Percentiles rank a stretch among this genome's conserved stretches.
phyloP scores from a whole-genome alignment of 371 early-diverging fungal species.

The Rhizopus sp. region DNA sequence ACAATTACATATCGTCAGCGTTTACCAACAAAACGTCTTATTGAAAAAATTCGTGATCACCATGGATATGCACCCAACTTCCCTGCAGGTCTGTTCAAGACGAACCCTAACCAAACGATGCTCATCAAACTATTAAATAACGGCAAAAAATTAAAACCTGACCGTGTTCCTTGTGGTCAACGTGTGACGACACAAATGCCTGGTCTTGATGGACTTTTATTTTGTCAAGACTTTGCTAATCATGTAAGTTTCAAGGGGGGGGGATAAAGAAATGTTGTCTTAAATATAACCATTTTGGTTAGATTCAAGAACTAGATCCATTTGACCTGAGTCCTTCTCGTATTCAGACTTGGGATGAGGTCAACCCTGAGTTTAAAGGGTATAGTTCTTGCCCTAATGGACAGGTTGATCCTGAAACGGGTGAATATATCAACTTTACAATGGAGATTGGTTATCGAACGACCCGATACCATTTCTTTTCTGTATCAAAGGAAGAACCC shows the following conservation, averaged over 20 bases:
- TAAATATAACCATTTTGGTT: neutral
- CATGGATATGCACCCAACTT: conserved; percentile 67
- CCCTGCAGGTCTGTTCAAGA: conserved; percentile 64
- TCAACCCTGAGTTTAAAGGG: conserved; percentile 74
- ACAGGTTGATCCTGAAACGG: conserved; percentile 64
- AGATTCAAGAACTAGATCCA: conserved; percentile 75
- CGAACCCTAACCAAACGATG: conserved; percentile 68
- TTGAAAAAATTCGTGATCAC: conserved; percentile 65
- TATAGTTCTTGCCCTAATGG: conserved; percentile 72
- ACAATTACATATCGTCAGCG: conserved; percentile 61
- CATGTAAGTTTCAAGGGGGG: conserved; percentile 42
- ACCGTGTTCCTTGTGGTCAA: conserved; percentile 59
- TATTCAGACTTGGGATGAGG: conserved; percentile 61
- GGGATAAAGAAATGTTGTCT: neutral
- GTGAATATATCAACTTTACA: conserved; percentile 73
- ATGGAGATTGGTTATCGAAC: conserved; percentile 71
- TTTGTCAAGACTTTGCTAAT: conserved; percentile 59
- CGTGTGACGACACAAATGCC: conserved; percentile 51
- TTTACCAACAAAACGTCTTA: conserved; percentile 58
- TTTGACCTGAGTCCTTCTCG: conserved; percentile 69
- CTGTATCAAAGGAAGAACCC: conserved; percentile 59
- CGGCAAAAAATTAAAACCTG: conserved; percentile 51
- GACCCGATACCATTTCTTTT: conserved; percentile 66
- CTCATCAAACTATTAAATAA: conserved; percentile 58
- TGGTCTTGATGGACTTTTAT: conserved; percentile 57